Base-by-base conservation (phyloP, 192 early-diverging fungal genomes). In the Entomortierella parvispora region DNA sequence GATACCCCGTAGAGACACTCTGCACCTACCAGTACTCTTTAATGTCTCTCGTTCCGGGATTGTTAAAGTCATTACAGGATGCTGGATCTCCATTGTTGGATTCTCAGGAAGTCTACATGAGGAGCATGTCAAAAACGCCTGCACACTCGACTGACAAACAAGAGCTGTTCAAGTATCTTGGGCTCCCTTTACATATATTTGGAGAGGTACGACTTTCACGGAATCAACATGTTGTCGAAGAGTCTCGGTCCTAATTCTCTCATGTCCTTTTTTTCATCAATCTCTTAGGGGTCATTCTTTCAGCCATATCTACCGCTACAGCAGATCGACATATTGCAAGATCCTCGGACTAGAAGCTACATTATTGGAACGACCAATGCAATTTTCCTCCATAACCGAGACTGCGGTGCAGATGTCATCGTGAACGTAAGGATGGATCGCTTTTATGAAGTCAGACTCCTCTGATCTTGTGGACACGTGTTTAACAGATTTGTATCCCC, bases 231-330 rank as follows among this genome's bases (percentile, higher is more conserved):
- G n/a, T n/a, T n/a, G n/a, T n/a, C n/a, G n/a, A n/a, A n/a, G n/a
- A n/a, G n/a, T n/a, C n/a, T n/a, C n/a, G n/a, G n/a, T n/a, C n/a
- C n/a, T n/a, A n/a, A n/a, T n/a, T n/a, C n/a, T n/a, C n/a, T n/a
- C n/a, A n/a, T n/a, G n/a, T n/a, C n/a, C n/a, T n/a, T n/a, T n/a
- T n/a, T n/a, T n/a, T n/a, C n/a, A n/a, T 52, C 22, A 17, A 14
- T 45, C 8, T 42, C 23, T 40, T 46, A 92, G 88, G 92, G 90
- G 2, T 87, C 84, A 1, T 93, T 93, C 55, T 93, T 92, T 62
- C 93, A 93, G 54, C 93, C 93, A 14, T 94, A 94, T 67, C 83
- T 94, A 54, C 93, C 93, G 15, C 70, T 94, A 9, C 93, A 94
- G 60, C 93, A 94, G 70, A 92, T 94, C 46, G 91, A 94, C 53